phyloP scores from a whole-genome alignment of 202 grass and related monocot species.

The Panicum virgatum region DNA sequence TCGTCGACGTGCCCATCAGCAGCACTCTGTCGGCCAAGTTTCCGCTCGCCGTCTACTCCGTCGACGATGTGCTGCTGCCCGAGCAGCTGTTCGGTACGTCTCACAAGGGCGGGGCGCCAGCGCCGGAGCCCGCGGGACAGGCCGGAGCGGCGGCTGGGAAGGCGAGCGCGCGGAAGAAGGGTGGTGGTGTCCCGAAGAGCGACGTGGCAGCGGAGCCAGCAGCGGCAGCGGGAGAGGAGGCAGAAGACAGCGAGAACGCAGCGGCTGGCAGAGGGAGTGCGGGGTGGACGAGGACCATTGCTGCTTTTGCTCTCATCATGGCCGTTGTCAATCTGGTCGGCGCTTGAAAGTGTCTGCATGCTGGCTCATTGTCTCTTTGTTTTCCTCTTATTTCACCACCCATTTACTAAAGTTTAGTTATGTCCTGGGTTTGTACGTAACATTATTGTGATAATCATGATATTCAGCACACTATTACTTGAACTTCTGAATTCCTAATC shows the following conservation, averaged over 20 bases:
- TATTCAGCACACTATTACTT: background rate
- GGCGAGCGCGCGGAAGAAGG: background rate
- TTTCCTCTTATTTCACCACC: background rate
- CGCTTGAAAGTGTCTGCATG: background rate
- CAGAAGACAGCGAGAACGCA: background rate
- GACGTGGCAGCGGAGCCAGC: background rate
- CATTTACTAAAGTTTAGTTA: background rate
- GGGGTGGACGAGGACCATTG: background rate
- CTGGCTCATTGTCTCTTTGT: background rate
- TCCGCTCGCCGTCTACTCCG: conserved; percentile 61
- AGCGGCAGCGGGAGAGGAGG: background rate
- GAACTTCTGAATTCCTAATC: background rate
- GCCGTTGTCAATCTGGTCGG: background rate
- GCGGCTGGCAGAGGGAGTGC: background rate
- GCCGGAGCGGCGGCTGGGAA: background rate
- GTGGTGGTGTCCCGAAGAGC: background rate
- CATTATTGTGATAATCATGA: background rate
- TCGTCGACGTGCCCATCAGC: conserved; percentile 41
- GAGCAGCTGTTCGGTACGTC: conserved; percentile 43
- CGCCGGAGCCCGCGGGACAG: conserved; percentile 28
- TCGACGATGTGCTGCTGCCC: conserved; percentile 61
- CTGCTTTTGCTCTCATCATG: background rate
- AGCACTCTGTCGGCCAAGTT: conserved; percentile 42
- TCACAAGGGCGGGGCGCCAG: background rate
- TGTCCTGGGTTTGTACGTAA: background rate